A percentile compares a stretch with the other conserved stretches of the same genome.
These are phyloP conservation scores for Hypomontagnella monticulosa DNA, from an alignment of 495 filamentous ascomycete species.

Conservation along the genomic window DNA sequence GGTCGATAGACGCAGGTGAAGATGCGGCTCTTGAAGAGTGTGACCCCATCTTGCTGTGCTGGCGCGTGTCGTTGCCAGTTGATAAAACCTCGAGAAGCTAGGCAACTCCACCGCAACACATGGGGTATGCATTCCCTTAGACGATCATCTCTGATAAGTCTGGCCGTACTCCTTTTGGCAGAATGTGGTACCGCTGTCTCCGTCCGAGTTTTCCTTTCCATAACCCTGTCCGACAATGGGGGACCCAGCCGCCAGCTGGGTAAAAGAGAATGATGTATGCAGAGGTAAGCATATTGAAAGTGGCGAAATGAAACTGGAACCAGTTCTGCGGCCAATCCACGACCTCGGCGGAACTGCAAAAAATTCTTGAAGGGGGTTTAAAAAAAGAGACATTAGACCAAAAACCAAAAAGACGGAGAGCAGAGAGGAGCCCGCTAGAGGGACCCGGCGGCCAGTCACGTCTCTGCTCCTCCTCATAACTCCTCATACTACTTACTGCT, in stretches of 20 bases:
- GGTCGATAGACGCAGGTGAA: slow-evolving; percentile 63
- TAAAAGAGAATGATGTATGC: slow-evolving; percentile 55
- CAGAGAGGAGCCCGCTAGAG: slow-evolving; percentile 33
- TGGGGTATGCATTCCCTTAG: slow-evolving; percentile 57
- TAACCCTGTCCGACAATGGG: slow-evolving; percentile 53
- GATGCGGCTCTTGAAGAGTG: slow-evolving; percentile 70
- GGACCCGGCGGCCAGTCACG: slow-evolving; percentile 46
- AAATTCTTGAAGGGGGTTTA: slow-evolving; percentile 19
- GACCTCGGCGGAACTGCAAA: slow-evolving; percentile 45
- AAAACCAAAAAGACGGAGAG: slow-evolving; percentile 26
- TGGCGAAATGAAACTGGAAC: slow-evolving; percentile 58
- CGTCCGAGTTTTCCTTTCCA: slow-evolving; percentile 44
- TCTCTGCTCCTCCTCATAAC: slow-evolving; percentile 19
- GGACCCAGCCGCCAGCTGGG: slow-evolving; percentile 41
- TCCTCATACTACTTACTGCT: neutral
- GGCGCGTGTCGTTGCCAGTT: slow-evolving; percentile 88
- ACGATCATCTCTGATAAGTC: slow-evolving; percentile 60
- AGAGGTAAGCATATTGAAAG: slow-evolving; percentile 53
- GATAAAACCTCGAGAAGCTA: slow-evolving; percentile 68
- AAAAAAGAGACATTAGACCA: slow-evolving; percentile 8
- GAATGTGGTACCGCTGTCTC: slow-evolving; percentile 53
- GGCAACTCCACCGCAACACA: slow-evolving; percentile 68
- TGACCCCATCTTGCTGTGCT: slow-evolving; percentile 85
- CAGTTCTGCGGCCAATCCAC: slow-evolving; percentile 54
- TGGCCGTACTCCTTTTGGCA: slow-evolving; percentile 50